These are phyloP conservation scores for Peniophora sp. DNA, from an alignment of 1,284 basidiomycete genomes.

Conservation along the genomic window DNA sequence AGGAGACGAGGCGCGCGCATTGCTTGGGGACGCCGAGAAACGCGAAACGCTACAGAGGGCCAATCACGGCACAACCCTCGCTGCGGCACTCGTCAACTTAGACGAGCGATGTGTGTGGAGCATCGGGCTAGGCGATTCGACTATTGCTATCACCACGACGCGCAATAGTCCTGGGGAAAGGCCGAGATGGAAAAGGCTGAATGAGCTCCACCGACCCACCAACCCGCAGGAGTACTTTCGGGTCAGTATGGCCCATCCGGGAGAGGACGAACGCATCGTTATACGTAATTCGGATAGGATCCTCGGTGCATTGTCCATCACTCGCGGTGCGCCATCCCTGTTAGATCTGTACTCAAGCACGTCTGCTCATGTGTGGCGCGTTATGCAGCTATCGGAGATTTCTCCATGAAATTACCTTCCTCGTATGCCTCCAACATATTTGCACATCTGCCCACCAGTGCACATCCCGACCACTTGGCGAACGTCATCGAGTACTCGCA, in stretches of 20 bases:
- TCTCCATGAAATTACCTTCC: background rate
- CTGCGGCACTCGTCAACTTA: background rate
- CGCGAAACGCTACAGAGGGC: background rate
- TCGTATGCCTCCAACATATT: background rate
- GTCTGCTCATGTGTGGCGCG: background rate
- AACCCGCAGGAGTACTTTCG: background rate
- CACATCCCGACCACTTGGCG: background rate
- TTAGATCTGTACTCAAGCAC: background rate
- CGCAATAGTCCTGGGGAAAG: background rate
- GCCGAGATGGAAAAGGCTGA: background rate
- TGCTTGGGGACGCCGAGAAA: background rate
- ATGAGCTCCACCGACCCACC: background rate
- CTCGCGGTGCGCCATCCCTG: background rate
- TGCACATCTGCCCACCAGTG: background rate
- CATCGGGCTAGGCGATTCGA: background rate
- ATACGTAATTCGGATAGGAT: background rate
- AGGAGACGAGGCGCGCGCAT: background rate
- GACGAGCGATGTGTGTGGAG: background rate
- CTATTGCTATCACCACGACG: background rate
- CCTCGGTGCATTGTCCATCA: background rate
- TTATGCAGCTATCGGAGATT: background rate
- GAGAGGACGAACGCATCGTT: background rate
- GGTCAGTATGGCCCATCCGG: background rate
- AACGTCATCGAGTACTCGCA: background rate
- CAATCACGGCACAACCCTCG: background rate